Conservation (phyloP, 2,329 filamentous ascomycete genomes). For the Claviceps monticola region DNA sequence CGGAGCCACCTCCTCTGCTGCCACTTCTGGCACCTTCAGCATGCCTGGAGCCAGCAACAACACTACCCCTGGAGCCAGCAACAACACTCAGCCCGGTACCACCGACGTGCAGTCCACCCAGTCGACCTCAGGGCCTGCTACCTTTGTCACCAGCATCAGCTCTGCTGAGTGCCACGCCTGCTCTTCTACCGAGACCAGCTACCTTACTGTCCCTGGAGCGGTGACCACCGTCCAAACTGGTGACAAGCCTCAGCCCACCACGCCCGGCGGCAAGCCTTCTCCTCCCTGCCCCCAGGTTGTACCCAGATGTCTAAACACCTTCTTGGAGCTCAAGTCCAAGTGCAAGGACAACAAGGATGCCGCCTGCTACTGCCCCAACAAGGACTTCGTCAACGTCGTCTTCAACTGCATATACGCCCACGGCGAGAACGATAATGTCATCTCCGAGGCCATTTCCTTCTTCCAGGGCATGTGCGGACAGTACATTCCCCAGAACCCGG, state of each 20-base stretch:
- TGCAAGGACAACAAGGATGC: constrained; percentile 77
- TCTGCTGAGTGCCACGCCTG: too few species aligned
- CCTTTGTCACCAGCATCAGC: too few species aligned
- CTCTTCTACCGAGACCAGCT: too few species aligned
- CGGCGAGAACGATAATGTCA: constrained; percentile 50
- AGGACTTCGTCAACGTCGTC: constrained; percentile 62
- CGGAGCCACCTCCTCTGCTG: constrained; percentile 4
- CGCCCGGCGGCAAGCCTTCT: constrained; percentile 8
- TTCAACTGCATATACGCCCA: constrained; percentile 71
- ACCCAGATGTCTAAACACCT: constrained; percentile 84
- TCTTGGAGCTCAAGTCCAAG: constrained; percentile 51
- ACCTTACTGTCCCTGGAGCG: not conserved
- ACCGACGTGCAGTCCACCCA: too few species aligned
- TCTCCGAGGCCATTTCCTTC: constrained; percentile 62
- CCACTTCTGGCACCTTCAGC: not conserved
- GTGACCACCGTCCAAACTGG: constrained; percentile 6
- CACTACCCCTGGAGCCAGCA: too few species aligned
- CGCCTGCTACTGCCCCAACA: constrained; percentile 74
- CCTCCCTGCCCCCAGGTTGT: constrained; percentile 54
- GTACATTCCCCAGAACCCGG: constrained; percentile 65
- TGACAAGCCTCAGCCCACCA: constrained; percentile 5
- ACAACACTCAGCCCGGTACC: too few species aligned
- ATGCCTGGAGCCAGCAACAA: not conserved
- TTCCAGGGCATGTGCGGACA: constrained; percentile 83
- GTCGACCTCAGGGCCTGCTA: too few species aligned